Evolutionary conservation across 306 rosid genomes (phyloP).

Genomic region (Sechiopsis laciniata): DNA sequence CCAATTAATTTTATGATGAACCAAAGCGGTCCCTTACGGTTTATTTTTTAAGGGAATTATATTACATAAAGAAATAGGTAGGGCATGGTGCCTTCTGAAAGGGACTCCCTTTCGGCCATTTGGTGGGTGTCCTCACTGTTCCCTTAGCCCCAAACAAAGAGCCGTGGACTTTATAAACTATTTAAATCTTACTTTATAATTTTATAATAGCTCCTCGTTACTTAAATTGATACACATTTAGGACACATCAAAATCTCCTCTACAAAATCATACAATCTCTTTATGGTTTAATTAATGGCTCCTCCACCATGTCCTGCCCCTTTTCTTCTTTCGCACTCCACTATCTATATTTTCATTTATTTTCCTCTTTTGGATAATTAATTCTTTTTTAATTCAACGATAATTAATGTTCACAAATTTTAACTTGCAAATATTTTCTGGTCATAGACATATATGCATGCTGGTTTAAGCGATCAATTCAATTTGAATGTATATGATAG

Average conservation of each 20-base stretch:
- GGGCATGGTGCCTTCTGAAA: slow-evolving; percentile 48
- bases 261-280: not conserved
- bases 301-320: slow-evolving; percentile 15
- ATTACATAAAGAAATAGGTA: slow-evolving; percentile 29
- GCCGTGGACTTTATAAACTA: slow-evolving; percentile 40
- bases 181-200: not conserved
- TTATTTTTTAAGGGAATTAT: slow-evolving; percentile 23
- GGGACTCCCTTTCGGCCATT: slow-evolving; percentile 29
- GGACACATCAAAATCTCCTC: slow-evolving; percentile 17
- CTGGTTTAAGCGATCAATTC: too few relatives aligned
- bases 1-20: too few relatives aligned
- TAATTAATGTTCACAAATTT: too few relatives aligned
- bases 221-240: slow-evolving; percentile 18
- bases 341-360: not conserved
- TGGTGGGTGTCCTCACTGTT: slow-evolving; percentile 60
- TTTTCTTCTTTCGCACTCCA: slow-evolving; percentile 17
- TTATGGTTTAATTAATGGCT: slow-evolving; percentile 9
- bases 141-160: slow-evolving; percentile 87
- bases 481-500: too few relatives aligned
- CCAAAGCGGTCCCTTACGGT: not conserved
- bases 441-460: too few relatives aligned
- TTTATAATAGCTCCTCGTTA: not conserved
- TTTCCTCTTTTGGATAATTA: not conserved
- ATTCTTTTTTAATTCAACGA: too few relatives aligned
- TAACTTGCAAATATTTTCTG: too few relatives aligned